phyloP scores from a whole-genome alignment of 352 stramenopile genomes.

The Globisporangium nodosum region DNA sequence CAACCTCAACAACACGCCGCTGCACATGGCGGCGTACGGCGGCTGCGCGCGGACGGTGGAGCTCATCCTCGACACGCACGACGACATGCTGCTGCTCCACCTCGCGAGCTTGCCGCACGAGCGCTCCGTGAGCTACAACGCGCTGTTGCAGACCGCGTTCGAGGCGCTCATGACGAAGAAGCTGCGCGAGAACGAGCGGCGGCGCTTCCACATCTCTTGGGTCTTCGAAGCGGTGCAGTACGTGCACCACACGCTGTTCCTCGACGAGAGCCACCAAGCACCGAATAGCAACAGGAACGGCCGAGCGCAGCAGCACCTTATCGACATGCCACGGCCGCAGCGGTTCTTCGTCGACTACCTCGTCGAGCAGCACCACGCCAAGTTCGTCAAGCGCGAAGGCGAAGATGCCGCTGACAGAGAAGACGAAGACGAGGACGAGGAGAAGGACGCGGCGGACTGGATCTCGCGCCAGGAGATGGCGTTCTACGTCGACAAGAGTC shows the following conservation, averaged over 20 bases:
- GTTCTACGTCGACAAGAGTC: conserved; percentile 58
- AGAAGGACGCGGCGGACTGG: conserved; percentile 38
- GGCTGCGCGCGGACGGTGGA: conserved; percentile 33
- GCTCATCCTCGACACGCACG: conserved; percentile 37
- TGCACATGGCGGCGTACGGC: conserved; percentile 64
- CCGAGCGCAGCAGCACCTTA: conserved; percentile 4
- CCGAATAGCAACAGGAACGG: neutral
- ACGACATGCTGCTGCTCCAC: conserved; percentile 44
- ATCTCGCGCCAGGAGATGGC: conserved; percentile 37
- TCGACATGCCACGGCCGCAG: conserved; percentile 18
- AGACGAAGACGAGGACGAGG: conserved; percentile 13
- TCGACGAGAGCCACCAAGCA: neutral
- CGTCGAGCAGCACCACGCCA: conserved; percentile 34
- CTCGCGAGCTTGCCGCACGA: conserved; percentile 30
- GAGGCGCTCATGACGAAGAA: conserved; percentile 49
- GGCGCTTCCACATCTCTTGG: conserved; percentile 61
- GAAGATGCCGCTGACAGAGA: conserved; percentile 25
- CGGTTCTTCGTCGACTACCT: conserved; percentile 45
- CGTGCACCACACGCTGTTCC: conserved; percentile 33
- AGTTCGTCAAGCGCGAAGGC: conserved; percentile 13
- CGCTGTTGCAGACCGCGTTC: conserved; percentile 34
- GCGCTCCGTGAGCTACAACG: conserved; percentile 24
- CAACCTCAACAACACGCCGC: conserved; percentile 55
- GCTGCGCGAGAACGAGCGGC: conserved; percentile 54
- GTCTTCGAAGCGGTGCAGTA: conserved; percentile 45